Evolutionary conservation across 2,329 filamentous ascomycete species (phyloP), one percentile per base, ranked within the genome.

Genomic region (Escovopsis sp.): DNA sequence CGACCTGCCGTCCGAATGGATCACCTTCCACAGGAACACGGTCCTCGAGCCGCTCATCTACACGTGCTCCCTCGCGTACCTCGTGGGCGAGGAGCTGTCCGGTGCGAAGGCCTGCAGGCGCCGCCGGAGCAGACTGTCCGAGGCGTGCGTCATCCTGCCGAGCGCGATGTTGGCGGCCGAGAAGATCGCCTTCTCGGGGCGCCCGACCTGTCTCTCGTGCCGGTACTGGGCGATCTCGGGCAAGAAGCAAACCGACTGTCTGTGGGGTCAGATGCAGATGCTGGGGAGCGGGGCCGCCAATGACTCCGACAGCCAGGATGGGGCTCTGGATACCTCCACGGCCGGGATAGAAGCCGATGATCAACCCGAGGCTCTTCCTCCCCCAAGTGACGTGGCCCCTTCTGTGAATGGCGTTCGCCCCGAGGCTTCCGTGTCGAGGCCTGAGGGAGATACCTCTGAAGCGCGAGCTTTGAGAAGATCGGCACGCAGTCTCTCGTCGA

Each of bases 61-160:
- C 39, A 50, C 57, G 13, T 53, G 50, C 37, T 54, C 53, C 4
- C 27, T 61, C 5, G 58, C 58, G 5, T 63, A 56, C 37, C 36
- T 62, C 1, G 52, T 53, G 0, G 60, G 60, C 1, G 49, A 45
- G 1, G 52, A 47, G 24, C 45, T 59, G 4, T 45, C 42, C 11
- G 55, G 51, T 3, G 9, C 30, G 1, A 47, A 20, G 8, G 47
- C 42, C 1, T 51, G 48, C 34, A 20, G 33, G 13, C 12, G 35
- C 32, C 20, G 20, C 20, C 3, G 41, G 39, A 2, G 43, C 3
- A 41, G 53, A 3, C 42, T 61, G 10, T 57, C 55, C 1, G 34
- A 41, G 0, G 42, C 42, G 1, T 63, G 59, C 41, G 44, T 64
- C 3, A 48, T 47, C 2, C 40, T 60, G 12, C 51, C 58, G 0